phyloP scores from a whole-genome alignment of 805 yeast genomes.

The Sugiyamaella americana region DNA sequence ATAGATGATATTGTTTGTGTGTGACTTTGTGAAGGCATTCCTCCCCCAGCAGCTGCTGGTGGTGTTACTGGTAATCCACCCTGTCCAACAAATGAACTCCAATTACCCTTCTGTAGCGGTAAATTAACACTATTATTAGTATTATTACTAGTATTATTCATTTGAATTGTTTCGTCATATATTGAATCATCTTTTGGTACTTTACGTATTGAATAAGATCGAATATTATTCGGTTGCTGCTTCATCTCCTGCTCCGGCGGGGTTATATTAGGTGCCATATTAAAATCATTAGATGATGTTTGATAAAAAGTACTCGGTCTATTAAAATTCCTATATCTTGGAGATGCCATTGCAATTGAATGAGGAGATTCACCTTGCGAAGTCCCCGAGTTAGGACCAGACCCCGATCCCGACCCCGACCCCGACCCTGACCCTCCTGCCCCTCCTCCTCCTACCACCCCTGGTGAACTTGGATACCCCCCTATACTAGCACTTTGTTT shows the following conservation, averaged over 20 bases:
- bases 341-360: not conserved
- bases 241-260: conserved; percentile 1
- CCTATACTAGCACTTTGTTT: not conserved
- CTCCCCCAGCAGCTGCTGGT: too few species aligned
- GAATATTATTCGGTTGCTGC: not conserved
- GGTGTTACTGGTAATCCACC: too few species aligned
- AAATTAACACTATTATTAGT: too few species aligned
- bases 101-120: conserved; percentile 9
- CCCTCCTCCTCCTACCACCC: not conserved
- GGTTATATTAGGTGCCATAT: not conserved
- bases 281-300: conserved; percentile 6
- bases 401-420: not conserved
- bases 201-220: conserved; percentile 2
- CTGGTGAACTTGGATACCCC: not conserved
- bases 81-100: conserved; percentile 11
- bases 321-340: conserved; percentile 17
- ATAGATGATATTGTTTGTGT: too few species aligned
- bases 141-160: not conserved
- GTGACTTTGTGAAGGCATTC: too few species aligned
- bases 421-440: not conserved
- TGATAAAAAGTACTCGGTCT: conserved; percentile 22
- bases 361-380: not conserved
- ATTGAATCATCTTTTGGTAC: not conserved
- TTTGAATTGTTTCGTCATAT: not conserved
- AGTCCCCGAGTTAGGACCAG: not conserved